Evolutionary conservation across 441 rosid species (phyloP), one percentile per base, ranked within the genome.

Genomic region (Aquilaria agallochum): DNA sequence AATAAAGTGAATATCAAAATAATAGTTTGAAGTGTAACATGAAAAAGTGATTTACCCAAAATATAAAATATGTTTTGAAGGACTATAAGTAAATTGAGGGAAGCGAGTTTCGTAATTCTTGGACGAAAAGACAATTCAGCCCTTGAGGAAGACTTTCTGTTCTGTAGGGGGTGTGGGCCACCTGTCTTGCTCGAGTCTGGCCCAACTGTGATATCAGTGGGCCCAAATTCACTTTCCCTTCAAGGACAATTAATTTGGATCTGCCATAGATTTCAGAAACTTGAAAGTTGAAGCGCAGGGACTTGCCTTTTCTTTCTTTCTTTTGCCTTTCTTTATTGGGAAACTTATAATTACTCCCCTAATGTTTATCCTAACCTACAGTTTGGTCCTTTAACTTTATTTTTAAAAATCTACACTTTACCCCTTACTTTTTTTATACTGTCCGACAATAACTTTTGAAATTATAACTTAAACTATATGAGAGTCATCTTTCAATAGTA

Each of bases 181-280:
- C 68, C 45, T 56, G 50, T 54, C 61, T 50, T 31, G 0, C 9
- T 52, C 5, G 33, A 9, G n/a, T 60, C n/a, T 47, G 62, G 72
- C 76, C 70, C 76, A 62, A 36, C 5, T 31, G 33, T 15, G 7
- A 52, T 60, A 47, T 53, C 10, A 9, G 56, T 61, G 68, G 74
- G 56, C 58, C 71, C 68, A 64, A 62, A 27, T 33, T 32, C 33
- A 5, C 49, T 20, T 31, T 49, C 32, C 44, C 31, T 31, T 45
- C 2, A 31, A 9, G 31, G 48, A 2, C n/a, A 27, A 45, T 64
- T 56, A 55, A 32, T 56, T 31, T 48, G 9, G 20, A 48, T 45
- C 33, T 47, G 12, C 34, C 31, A 60, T 20, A 5, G 2, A 33
- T 7, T 20, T 20, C 20, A 14, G n/a, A 6, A 40, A 48, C 50